These are phyloP conservation scores for Babesia ovata DNA, from an alignment of 169 alveolate species.

Conservation along the genomic window DNA sequence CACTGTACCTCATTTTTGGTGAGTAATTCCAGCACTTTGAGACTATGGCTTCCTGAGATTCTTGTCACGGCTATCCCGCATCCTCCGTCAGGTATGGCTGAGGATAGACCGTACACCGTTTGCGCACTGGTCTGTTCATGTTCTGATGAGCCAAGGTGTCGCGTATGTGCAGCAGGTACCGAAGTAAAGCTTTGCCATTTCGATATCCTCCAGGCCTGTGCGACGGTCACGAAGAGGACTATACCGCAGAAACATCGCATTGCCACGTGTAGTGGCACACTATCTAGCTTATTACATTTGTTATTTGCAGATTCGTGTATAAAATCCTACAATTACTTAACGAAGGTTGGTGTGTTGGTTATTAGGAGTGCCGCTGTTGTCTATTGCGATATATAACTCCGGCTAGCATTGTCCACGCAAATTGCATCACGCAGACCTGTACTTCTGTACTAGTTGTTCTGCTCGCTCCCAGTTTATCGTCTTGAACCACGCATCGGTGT, in stretches of 20 bases:
- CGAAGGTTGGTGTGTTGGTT: no score
- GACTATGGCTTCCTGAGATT: slow-evolving; percentile 54
- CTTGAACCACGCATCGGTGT: slow-evolving; percentile 65
- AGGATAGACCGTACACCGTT: slow-evolving; percentile 59
- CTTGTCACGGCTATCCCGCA: slow-evolving; percentile 67
- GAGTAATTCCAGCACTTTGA: slow-evolving; percentile 33
- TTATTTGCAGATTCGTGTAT: neutral
- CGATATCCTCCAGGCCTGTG: slow-evolving; percentile 27
- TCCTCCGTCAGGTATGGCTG: slow-evolving; percentile 68
- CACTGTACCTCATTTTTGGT: slow-evolving; percentile 19
- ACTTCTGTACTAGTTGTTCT: slow-evolving; percentile 8
- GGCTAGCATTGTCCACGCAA: neutral
- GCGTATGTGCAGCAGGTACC: neutral
- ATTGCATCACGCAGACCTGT: neutral
- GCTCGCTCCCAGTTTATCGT: slow-evolving; percentile 50
- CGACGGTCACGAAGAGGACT: slow-evolving; percentile 7
- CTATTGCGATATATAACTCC: no score
- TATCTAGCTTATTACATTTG: neutral
- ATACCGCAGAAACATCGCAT: neutral
- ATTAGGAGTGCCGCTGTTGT: no score
- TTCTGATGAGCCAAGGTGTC: neutral
- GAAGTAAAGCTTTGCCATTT: neutral
- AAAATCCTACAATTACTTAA: no score
- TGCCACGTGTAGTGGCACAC: neutral
- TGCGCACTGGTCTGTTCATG: slow-evolving; percentile 1